Base-by-base conservation (phyloP, 2,329 filamentous ascomycete genomes). In the Zymoseptoria brevis region DNA sequence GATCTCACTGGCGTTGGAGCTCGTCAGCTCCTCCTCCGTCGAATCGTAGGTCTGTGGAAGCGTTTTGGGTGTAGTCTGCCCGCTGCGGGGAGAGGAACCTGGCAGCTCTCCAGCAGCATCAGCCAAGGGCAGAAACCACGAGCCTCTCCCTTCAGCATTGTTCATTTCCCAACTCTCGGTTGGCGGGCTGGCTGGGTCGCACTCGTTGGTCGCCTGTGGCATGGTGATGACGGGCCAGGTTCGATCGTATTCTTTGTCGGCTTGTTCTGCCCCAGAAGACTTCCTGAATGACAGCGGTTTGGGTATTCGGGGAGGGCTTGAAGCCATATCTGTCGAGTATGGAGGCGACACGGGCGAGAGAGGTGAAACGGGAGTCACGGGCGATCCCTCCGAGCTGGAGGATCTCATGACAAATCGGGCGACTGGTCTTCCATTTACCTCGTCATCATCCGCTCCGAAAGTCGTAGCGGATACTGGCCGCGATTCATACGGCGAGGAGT, bases 1-100 rank as follows among this genome's bases (percentile, higher is more conserved):
- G 58, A 75, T 73, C 0, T 64, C 60, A 16, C 70, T 72, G 6
- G 72, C 67, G 49, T 72, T 69, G 26, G 69, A 68, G 3, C 69
- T 69, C 4, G 71, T 70, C 21, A 71, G 60, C 54, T 62, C 62
- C 50, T 68, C 65, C 19, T 57, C 26, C 24, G 53, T 45, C 6
- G 35, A 45, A n/a, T n/a, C 35, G 35, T 45, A 45, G 35, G 35
- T 48, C 26, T 50, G 53, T 50, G 49, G 54, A 52, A 61, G 58
- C 21, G 48, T 55, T 53, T 58, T 55, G n/a, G 65, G 68, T 9
- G 69, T 59, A 0, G 71, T 72, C 60, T 75, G 22, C 22, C 22
- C 51, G 16, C 29, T 29, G 22, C 22, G 2, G 7, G 51, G 51
- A 19, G 51, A 53, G 51, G 21, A 13, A 9, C 19, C 75, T 1